Base-by-base conservation (phyloP, 2,329 filamentous ascomycete species). In the Penicillium sp. region DNA sequence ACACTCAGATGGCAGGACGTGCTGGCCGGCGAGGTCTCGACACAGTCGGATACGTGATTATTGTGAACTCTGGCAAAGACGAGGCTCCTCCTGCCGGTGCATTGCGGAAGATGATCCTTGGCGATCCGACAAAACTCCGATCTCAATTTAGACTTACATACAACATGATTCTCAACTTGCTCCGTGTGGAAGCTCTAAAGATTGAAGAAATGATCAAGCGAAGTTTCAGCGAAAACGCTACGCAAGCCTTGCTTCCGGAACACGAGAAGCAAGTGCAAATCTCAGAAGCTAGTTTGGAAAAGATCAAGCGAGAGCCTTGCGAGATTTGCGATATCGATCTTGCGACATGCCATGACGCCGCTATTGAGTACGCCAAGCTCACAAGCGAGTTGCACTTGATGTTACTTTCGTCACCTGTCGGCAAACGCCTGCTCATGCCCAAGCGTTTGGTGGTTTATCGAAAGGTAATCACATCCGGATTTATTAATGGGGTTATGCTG, bases 161-260 rank as follows among this genome's bases (percentile, higher is more conserved):
- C 83, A 99, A 98, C 79, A 99, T 99, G 95, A 99, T 99, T 64
- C 82, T 99, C 31, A 99, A 98, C 73, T 83, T 99, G 35, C 83
- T 99, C 53, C 90, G 95, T 41, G 95, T 99, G 2, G 95, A 99
- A 77, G 95, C 95, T 2, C 81, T 99, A 67, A 98, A 97, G 81
- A 98, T 99, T 69, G 95, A 99, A 76, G 95, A 99, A 79, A 99
- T 99, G 95, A 99, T 99, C 82, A 99, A 99, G 84, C 90, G 95
- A 67, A 97, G 93, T 76, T 99, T 99, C 83, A 97, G 94, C 56
- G 95, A 99, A 77, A 95, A 99, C 78, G 94, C 94, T 26, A 98
- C 94, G 0, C 95, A 99, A 74, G 93, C 96, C 65, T 80, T 98
- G 13, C 83, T 98, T 1, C 95, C 95, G 0, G 93, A 98, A 76